Percentiles rank a stretch among this genome's conserved stretches.
These are phyloP conservation scores for Pholiota molesta DNA, from an alignment of 768 basidiomycete genomes.

Conservation along the genomic window DNA sequence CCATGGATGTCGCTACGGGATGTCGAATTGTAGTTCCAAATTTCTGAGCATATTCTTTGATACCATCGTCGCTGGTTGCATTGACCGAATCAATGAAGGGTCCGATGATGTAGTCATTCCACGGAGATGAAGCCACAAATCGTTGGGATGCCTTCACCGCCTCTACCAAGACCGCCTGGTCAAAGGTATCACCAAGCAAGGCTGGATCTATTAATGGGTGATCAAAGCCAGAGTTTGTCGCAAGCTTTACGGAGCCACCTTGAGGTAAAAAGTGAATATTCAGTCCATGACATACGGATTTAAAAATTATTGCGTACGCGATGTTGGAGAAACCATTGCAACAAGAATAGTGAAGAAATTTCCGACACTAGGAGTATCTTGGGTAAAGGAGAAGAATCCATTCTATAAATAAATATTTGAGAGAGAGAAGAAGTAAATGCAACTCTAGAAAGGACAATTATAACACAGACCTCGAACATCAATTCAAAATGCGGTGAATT, in stretches of 20 bases:
- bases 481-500: conserved; percentile 17
- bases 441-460: background rate
- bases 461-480: conserved; percentile 9
- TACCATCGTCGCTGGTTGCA: conserved; percentile 25
- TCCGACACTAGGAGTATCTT: conserved; percentile 15
- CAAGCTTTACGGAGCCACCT: conserved; percentile 32
- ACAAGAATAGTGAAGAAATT: conserved; percentile 23
- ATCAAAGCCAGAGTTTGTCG: conserved; percentile 43
- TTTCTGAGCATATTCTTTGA: conserved; percentile 24
- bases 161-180: conserved; percentile 27
- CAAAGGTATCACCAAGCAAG: conserved; percentile 35
- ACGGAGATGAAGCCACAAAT: conserved; percentile 28
- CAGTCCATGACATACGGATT: no score
- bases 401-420: background rate
- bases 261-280: background rate
- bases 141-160: conserved; percentile 21
- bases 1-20: conserved; percentile 30
- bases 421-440: background rate
- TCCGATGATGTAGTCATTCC: conserved; percentile 27
- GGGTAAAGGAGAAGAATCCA: conserved; percentile 9
- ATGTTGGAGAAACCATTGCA: conserved; percentile 16
- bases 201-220: conserved; percentile 50
- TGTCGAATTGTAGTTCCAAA: conserved; percentile 25
- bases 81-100: conserved; percentile 18
- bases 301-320: conserved; percentile 3